Evolutionary conservation across 1,139 yeast genomes (phyloP), one percentile per base, ranked within the genome.

Genomic region (Saccharomyces hybrid): DNA sequence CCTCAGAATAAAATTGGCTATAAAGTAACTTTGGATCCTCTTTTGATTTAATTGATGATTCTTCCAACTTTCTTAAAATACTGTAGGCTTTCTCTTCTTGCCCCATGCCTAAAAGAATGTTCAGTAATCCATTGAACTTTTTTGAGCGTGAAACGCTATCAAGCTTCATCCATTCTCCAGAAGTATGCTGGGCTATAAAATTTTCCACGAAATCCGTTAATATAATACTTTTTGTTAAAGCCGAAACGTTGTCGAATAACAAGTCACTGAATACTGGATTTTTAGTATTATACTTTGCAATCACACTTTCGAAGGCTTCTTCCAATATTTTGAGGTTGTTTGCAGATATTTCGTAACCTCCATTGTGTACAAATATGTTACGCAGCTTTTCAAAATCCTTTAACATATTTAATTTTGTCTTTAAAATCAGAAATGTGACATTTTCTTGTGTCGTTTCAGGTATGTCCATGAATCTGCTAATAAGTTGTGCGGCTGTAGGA

Each of bases 401-500:
- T 28, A 66, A 50, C 47, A 67, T 54, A 51, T 63, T 57, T 6
- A 68, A 34, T 49, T 62, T 64, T 29, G 63, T 53, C 14, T 55
- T 57, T 7, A 58, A 46, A 2, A 65, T 49, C 5, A 63, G 46
- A 42, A 48, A 24, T 7, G 27, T 14, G n/a, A 12, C 47, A 42
- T 28, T 42, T 48, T 27, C 55, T 51, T 27, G 53, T 50, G 16
- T 55, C 48, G n/a, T 52, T 52, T 4, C 55, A 53, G 9, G 55
- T 51, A 5, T 54, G 29, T n/a, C 55, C 57, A 8, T 34, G 27
- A 59, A 58, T 9, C 47, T 47, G 16, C 62, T 56, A 47, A 64
- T 54, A 44, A 64, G 51, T 49, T 55, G 52, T 6, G 52, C 51
- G 3, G 64, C 65, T 28, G 51, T 51, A 2, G 57, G 42, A 7